A percentile compares a stretch with the other conserved stretches of the same genome.
Evolutionary conservation across 179 eudicot species (phyloP).

Genomic region (Camellia oleifera): DNA sequence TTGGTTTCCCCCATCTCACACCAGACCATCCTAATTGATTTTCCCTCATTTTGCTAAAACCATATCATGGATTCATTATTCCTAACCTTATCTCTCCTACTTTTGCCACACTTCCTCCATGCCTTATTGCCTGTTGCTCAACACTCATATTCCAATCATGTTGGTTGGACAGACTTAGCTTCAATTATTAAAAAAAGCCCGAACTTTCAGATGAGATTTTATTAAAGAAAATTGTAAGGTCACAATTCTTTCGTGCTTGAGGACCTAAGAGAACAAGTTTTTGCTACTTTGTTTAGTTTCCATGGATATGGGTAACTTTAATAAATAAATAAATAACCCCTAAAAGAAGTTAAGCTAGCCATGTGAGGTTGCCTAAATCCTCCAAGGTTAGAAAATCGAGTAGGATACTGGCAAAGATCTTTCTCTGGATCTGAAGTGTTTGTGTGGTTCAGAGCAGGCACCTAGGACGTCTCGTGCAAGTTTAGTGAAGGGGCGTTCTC

Average conservation of each 20-base stretch:
- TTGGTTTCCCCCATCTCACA: background rate
- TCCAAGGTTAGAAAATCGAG: background rate
- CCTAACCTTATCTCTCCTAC: background rate
- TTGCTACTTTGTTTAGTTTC: background rate
- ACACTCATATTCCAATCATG: background rate
- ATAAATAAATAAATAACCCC: background rate
- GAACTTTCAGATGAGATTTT: no score
- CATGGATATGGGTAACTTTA: background rate
- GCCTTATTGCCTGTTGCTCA: background rate
- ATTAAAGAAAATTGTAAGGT: background rate
- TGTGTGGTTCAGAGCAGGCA: constrained; percentile 49
- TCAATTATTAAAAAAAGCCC: background rate
- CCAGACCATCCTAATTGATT: background rate
- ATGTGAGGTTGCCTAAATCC: background rate
- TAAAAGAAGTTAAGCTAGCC: background rate
- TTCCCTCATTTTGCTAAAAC: background rate
- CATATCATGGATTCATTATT: background rate
- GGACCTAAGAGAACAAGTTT: background rate
- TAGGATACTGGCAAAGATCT: background rate
- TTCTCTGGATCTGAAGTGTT: background rate
- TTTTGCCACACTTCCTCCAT: background rate
- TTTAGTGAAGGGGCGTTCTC: constrained; percentile 85
- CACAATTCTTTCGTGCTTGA: background rate
- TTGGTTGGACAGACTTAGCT: background rate
- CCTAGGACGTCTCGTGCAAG: constrained; percentile 89